Evolutionary conservation across 306 rosid species (phyloP), one percentile per base, ranked within the genome.

Genomic region (Canavalia ensiformis): DNA sequence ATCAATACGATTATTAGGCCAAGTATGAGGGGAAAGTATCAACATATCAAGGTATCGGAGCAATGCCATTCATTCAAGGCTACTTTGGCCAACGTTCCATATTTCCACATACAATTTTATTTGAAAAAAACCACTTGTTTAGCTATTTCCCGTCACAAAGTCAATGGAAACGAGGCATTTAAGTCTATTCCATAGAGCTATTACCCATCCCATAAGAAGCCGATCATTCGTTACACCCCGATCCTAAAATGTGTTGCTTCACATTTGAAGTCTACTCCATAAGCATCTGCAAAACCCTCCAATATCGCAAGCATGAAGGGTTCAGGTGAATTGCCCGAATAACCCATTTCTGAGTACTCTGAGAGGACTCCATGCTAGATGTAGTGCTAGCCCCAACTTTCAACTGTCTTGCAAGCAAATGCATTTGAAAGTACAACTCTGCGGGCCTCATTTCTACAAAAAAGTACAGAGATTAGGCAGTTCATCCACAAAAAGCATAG

Each of bases 371-470:
- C 60, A 78, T 69, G 63, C 80, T 51, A 63, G 86, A 72, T 29
- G 74, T 44, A 60, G 88, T 8, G 75, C 47, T 82, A 6, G 84
- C 49, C 1, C 82, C 84, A 69, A 33, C 86, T 74, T 81, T 87
- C 58, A 83, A 69, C 73, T 88, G 89, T 57, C 67, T 87, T 60
- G 95, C 95, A 82, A 91, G 86, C 79, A 95, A 80, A 90, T 95
- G 97, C 97, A 93, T 90, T 76, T 90, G 99, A 84, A 95, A 92
- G 76, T 86, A 90, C 71, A 95, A 87, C 85, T 95, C 99, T 1
- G 97, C 93, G 44, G 95, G 94, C 87, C 93, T 95, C 90, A 76
- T 82, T 76, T 88, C 97, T 94, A 83, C 33, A 7, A 67, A n/a
- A 78, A 2, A 78, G 25, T 10, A 56, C 59, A 81, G 5, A 81